These are phyloP conservation scores for Yamadazyma friedrichii DNA, from an alignment of 1,139 yeast species.

Conservation along the genomic window DNA sequence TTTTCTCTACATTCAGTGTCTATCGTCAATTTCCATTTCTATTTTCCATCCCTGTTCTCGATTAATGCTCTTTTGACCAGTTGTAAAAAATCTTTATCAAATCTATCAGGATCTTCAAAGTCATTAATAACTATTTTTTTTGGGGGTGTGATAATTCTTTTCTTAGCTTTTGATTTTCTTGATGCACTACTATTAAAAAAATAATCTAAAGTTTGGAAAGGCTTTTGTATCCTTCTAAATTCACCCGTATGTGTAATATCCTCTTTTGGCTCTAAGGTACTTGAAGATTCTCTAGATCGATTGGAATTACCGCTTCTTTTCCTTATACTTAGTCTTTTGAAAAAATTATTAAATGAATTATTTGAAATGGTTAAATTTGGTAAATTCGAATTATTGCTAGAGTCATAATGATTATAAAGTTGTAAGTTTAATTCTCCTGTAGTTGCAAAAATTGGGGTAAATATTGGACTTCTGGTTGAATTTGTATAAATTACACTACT, in stretches of 20 bases:
- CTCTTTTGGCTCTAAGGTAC: not conserved
- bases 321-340: not conserved
- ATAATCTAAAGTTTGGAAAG: constrained; percentile 3
- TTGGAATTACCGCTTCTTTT: not conserved
- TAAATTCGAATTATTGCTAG: no score
- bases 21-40: no score
- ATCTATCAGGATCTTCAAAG: constrained; percentile 5
- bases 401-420: no score
- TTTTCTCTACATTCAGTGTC: no score
- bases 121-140: no score
- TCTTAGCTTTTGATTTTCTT: not conserved
- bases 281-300: not conserved
- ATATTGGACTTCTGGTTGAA: no score
- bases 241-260: constrained; percentile 1
- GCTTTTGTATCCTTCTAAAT: constrained; percentile 3
- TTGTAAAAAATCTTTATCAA: constrained; percentile 1
- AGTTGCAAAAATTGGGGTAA: no score
- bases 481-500: no score
- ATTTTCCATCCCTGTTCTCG: not conserved
- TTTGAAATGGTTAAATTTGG: not conserved
- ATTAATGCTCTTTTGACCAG: constrained; percentile 3
- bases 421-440: no score
- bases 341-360: not conserved
- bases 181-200: not conserved
- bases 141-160: not conserved